A percentile compares a stretch with the other conserved stretches of the same genome.
phyloP scores from a whole-genome alignment of 768 basidiomycete species.

The Rhodotorula taiwanensis region DNA sequence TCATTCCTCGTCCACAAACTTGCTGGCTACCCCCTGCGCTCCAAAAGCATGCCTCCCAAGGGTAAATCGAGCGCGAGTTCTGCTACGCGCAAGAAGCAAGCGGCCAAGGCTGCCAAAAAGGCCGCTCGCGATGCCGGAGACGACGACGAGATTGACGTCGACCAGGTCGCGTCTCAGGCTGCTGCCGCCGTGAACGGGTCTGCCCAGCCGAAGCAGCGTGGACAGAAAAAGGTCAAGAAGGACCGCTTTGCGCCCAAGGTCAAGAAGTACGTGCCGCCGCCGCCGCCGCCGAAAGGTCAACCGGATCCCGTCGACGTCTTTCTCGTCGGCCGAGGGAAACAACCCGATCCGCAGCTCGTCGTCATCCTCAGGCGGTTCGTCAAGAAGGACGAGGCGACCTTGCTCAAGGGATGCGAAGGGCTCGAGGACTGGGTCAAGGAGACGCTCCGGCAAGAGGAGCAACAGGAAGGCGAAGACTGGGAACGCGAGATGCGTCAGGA shows the following conservation, averaged over 20 bases:
- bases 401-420: slow-evolving; percentile 77
- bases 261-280: slow-evolving; percentile 81
- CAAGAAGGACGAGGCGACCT: slow-evolving; percentile 85
- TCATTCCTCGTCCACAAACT: not conserved
- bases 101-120: slow-evolving; percentile 55
- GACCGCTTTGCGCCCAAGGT: slow-evolving; percentile 58
- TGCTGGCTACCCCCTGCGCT: not conserved
- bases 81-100: slow-evolving; percentile 88
- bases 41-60: slow-evolving; percentile 22
- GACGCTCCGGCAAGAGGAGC: slow-evolving; percentile 45
- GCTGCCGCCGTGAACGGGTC: too few species aligned
- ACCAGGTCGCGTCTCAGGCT: slow-evolving; percentile 3
- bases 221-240: slow-evolving; percentile 47
- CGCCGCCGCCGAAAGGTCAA: slow-evolving; percentile 49
- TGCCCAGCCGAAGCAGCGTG: not conserved
- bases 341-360: slow-evolving; percentile 65
- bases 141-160: slow-evolving; percentile 18
- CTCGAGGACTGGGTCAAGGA: slow-evolving; percentile 59
- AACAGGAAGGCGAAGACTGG: slow-evolving; percentile 47
- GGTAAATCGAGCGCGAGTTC: slow-evolving; percentile 72
- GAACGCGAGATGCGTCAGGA: slow-evolving; percentile 41
- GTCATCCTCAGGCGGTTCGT: slow-evolving; percentile 70
- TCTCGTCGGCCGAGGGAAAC: slow-evolving; percentile 45
- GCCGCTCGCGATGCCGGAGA: not conserved
- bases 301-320: slow-evolving; percentile 37